phyloP scores from a whole-genome alignment of 805 yeast genomes.

The Metschnikowia baotianmanensis region DNA sequence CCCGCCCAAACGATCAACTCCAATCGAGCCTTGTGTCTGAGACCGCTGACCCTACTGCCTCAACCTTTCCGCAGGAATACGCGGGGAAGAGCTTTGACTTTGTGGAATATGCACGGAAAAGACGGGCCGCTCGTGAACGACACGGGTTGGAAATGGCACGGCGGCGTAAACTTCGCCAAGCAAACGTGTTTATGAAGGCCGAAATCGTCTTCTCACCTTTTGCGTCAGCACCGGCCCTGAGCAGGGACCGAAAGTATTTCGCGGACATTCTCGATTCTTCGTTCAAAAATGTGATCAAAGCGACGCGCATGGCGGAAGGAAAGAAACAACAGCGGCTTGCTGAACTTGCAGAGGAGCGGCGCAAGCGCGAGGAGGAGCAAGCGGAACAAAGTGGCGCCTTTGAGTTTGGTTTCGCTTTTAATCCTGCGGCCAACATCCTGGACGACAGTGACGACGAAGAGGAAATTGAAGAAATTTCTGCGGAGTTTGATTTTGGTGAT shows the following conservation, averaged over 20 bases:
- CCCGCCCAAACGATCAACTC: too few relatives aligned
- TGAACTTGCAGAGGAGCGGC: slow-evolving; percentile 18
- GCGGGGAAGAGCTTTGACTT: slow-evolving; percentile 45
- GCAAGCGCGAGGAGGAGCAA: slow-evolving; percentile 29
- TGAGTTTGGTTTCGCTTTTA: slow-evolving; percentile 35
- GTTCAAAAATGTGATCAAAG: slow-evolving; percentile 31
- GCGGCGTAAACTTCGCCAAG: slow-evolving; percentile 22
- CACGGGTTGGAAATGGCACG: slow-evolving; percentile 22
- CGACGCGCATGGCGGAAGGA: slow-evolving; percentile 29
- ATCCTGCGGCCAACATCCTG: slow-evolving; percentile 20
- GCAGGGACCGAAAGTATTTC: slow-evolving; percentile 16
- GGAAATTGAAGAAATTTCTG: slow-evolving; percentile 1
- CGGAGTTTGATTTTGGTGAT: slow-evolving; percentile 13
- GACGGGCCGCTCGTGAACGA: slow-evolving; percentile 38
- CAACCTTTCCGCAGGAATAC: neutral
- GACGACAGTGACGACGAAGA: slow-evolving; percentile 19
- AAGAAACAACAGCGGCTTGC: slow-evolving; percentile 16
- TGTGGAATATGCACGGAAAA: slow-evolving; percentile 51
- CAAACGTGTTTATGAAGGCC: slow-evolving; percentile 37
- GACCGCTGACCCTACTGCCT: neutral
- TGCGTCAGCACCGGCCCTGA: slow-evolving; percentile 21
- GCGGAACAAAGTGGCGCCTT: slow-evolving; percentile 28
- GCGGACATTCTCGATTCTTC: slow-evolving; percentile 23
- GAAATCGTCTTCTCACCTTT: slow-evolving; percentile 40
- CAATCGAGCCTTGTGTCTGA: neutral